Evolutionary conservation across 257 asterid species (phyloP).

Genomic region (Nyctanthes arbortristis): DNA sequence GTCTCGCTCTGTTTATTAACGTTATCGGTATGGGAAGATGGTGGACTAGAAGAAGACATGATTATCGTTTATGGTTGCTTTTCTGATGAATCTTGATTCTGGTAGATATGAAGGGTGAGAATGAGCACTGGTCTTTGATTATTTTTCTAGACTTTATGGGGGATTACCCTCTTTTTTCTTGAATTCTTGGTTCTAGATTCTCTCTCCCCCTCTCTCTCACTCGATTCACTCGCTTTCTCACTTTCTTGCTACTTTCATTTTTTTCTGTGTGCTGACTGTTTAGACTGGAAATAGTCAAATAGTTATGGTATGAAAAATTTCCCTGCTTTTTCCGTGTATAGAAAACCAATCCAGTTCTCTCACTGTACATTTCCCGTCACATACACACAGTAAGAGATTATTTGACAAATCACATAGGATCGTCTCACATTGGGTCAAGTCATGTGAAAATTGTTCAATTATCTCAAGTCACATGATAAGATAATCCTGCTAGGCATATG

Average conservation of each 20-base stretch:
- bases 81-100: not conserved
- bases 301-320: too few species aligned
- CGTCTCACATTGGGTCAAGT: too few species aligned
- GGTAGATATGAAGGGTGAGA: not conserved
- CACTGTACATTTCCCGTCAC: too few species aligned
- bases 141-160: not conserved
- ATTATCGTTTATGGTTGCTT: not conserved
- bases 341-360: too few species aligned
- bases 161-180: not conserved
- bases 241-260: not conserved
- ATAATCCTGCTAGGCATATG: too few species aligned
- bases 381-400: too few species aligned
- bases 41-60: slow-evolving; percentile 1
- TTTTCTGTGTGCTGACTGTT: not conserved
- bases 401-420: too few species aligned
- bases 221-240: not conserved
- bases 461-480: not conserved
- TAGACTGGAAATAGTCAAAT: too few species aligned
- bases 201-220: slow-evolving; percentile 1
- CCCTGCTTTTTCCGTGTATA: too few species aligned
- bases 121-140: not conserved
- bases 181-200: not conserved
- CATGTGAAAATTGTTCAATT: too few species aligned
- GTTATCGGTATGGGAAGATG: not conserved
- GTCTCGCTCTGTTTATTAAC: not conserved